Evolutionary conservation across 345 rosid genomes (phyloP).

Genomic region (Eucalyptus leucophloia): DNA sequence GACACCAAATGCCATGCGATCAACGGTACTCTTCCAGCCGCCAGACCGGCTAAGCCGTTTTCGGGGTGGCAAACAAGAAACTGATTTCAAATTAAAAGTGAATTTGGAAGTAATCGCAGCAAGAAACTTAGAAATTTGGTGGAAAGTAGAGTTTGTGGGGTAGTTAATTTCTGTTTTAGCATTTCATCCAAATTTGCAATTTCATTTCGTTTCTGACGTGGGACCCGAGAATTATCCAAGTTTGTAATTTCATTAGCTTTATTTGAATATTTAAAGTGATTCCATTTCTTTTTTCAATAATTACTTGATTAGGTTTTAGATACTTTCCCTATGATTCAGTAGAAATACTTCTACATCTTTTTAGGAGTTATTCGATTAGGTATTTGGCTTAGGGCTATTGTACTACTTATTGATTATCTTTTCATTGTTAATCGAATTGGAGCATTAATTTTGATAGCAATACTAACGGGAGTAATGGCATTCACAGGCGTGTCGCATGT

Average conservation of each 20-base stretch:
- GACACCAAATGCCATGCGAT: neutral
- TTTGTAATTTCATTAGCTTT: neutral
- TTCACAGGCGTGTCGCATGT: fast-evolving
- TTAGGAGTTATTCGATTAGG: neutral
- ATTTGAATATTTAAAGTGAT: neutral
- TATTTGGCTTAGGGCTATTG: neutral
- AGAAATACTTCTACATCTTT: neutral
- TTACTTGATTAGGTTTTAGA: neutral
- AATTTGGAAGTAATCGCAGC: neutral
- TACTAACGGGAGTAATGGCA: neutral
- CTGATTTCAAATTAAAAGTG: neutral
- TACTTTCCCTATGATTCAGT: neutral
- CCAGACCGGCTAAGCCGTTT: neutral
- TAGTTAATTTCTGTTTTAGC: no score
- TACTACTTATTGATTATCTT: neutral
- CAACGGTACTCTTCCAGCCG: neutral
- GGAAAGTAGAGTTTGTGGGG: neutral
- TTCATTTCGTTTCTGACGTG: neutral
- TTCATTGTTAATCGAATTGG: neutral
- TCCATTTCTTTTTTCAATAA: neutral
- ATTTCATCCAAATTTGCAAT: neutral
- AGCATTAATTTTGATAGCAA: neutral
- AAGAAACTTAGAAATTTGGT: neutral
- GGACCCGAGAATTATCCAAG: neutral
- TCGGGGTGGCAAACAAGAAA: neutral